Base-by-base conservation (phyloP, 441 rosid genomes). In the Gossypium aridum region DNA sequence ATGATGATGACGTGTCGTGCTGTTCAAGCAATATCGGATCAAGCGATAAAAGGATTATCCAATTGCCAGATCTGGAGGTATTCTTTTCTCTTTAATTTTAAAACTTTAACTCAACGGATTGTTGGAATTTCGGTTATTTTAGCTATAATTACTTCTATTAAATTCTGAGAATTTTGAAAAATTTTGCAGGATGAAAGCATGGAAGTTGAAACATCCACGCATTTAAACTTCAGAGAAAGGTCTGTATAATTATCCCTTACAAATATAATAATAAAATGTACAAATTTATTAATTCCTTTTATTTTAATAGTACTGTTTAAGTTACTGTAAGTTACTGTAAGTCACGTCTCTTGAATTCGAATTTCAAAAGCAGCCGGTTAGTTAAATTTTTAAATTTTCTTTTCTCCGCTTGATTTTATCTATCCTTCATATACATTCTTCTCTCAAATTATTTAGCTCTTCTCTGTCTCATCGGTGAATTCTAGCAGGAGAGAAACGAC, bases 21-120 rank as follows among this genome's bases (percentile, higher is more conserved):
- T 86, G 89, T 56, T 90, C 82, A 3, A 88, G 91, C 76, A 84
- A 87, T 69, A 51, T 69, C 72, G 88, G 92, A 89, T 88, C 90
- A 3, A 80, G 83, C 71, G 78, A 81, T 66, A 77, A 75, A 70
- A 69, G 45, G 61, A 69, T 69, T 51, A 80, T 74, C 54, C 71
- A 78, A 73, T 83, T 77, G 56, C 73, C 78, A 85, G 90, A 93
- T 93, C 92, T 86, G 83, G 85, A 90, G 92, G 95, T 85, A 75
- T 65, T 60, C 67, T 65, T 22, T 4, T 60, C n/a, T 2, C 9
- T 23, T 22, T 14, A 14, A n/a, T 8, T 19, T 56, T 25, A 71
- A 57, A 55, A 14, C 23, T 12, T 54, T 71, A 23, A 37, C 59
- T 72, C 65, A 70, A 69, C 22, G 56, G 71, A 68, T 75, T 80